These are phyloP conservation scores for Solanum sejunctum DNA, from an alignment of 257 asterid species.

Conservation along the genomic window DNA sequence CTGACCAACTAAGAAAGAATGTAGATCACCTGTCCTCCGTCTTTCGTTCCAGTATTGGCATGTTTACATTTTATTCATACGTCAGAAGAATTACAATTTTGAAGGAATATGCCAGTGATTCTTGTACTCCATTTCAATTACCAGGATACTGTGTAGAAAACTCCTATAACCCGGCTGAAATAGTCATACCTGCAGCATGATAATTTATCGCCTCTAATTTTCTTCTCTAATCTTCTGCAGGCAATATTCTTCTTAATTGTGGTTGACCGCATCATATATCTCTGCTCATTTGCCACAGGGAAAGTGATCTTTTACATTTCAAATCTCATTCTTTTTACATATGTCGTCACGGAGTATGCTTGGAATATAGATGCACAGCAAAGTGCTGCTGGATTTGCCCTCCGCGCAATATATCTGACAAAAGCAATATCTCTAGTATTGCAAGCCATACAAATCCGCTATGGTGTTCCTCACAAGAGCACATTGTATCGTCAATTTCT, in stretches of 20 bases:
- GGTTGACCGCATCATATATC: conserved; percentile 91
- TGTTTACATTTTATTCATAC: not conserved
- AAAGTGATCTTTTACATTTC: conserved; percentile 82
- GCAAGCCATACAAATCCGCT: conserved; percentile 92
- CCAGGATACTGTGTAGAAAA: not conserved
- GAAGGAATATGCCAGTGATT: not conserved
- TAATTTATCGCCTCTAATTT: not conserved
- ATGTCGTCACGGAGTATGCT: conserved; percentile 70
- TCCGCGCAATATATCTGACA: conserved; percentile 84
- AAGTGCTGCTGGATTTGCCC: conserved; percentile 78
- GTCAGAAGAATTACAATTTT: not conserved
- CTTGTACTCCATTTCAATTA: not conserved
- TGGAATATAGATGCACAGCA: conserved; percentile 70
- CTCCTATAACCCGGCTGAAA: not conserved
- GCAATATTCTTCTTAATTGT: conserved; percentile 89
- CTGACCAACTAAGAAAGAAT: not conserved
- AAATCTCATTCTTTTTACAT: conserved; percentile 80
- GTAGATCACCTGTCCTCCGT: not conserved
- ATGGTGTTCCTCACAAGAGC: conserved; percentile 92
- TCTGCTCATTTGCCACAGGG: conserved; percentile 81
- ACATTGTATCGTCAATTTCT: conserved; percentile 94
- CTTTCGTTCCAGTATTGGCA: not conserved
- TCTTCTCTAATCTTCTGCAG: conserved; percentile 43
- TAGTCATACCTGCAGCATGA: not conserved
- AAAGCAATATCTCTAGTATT: conserved; percentile 77